Conservation (phyloP, 2,329 filamentous ascomycete genomes). For the Pseudogymnoascus pannorum region DNA sequence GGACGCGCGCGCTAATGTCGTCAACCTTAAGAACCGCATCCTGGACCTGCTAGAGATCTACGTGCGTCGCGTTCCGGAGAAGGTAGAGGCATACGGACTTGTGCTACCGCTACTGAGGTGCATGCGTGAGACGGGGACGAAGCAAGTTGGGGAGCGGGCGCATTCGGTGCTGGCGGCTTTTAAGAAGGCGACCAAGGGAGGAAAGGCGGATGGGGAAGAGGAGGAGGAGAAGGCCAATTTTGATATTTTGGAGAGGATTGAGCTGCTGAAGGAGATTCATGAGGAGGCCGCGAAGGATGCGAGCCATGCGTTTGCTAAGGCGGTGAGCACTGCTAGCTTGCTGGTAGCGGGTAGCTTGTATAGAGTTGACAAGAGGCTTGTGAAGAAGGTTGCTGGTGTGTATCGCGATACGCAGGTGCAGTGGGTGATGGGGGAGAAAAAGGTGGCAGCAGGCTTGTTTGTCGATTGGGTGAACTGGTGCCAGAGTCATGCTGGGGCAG, state of each 20-base stretch:
- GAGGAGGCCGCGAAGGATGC: conserved; percentile 53
- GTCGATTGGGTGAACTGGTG: conserved; percentile 71
- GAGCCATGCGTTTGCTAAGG: conserved; percentile 64
- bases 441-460: conserved; percentile 60
- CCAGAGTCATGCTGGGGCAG: conserved; percentile 36
- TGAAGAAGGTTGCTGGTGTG: conserved; percentile 51
- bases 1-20: conserved; percentile 78
- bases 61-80: conserved; percentile 68
- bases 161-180: conserved; percentile 65
- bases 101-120: conserved; percentile 71
- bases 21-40: conserved; percentile 92
- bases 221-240: conserved; percentile 20
- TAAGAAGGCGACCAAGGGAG: conserved; percentile 56
- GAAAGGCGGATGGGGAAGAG: conserved; percentile 38
- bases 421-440: conserved; percentile 51
- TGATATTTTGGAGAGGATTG: conserved; percentile 29
- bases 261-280: conserved; percentile 61
- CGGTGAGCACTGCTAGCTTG: conserved; percentile 66
- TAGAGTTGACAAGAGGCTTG: conserved; percentile 42
- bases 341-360: conserved; percentile 58
- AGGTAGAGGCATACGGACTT: conserved; percentile 58
- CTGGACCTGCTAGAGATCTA: conserved; percentile 83
- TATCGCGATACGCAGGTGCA: conserved; percentile 55
- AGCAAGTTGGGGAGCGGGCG: conserved; percentile 67
- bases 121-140: conserved; percentile 67